Percentiles rank a stretch among this genome's conserved stretches.
Evolutionary conservation across 495 filamentous ascomycete species (phyloP).

Genomic region (Podospora tetraspora): DNA sequence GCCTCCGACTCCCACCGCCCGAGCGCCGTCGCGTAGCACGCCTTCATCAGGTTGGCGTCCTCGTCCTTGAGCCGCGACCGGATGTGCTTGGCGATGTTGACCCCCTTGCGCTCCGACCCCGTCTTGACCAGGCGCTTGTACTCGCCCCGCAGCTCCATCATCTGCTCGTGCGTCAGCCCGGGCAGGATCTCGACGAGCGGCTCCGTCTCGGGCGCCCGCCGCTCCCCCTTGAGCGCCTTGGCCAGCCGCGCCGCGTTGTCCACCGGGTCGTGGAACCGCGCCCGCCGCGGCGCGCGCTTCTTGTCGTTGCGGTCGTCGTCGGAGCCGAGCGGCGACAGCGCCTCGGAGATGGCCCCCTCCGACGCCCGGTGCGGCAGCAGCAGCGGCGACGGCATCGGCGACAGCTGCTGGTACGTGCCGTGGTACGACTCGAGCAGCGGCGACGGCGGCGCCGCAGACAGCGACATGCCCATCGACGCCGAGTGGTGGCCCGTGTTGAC

Average conservation of each 20-base stretch:
- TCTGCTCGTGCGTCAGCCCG: slow-evolving; percentile 73
- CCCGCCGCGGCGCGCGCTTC: slow-evolving; percentile 46
- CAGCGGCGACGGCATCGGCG: slow-evolving; percentile 83
- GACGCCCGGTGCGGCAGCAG: slow-evolving; percentile 38
- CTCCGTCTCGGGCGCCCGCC: slow-evolving; percentile 59
- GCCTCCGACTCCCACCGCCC: slow-evolving; percentile 91
- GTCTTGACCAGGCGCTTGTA: slow-evolving; percentile 86
- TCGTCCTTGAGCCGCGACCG: slow-evolving; percentile 69
- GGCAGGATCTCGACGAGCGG: slow-evolving; percentile 80
- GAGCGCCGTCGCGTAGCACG: slow-evolving; percentile 82
- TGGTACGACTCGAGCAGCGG: slow-evolving; percentile 89
- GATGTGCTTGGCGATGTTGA: slow-evolving; percentile 96
- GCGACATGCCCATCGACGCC: slow-evolving; percentile 29
- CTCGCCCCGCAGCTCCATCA: slow-evolving; percentile 74
- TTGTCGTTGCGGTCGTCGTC: slow-evolving; percentile 40
- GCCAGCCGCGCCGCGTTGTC: slow-evolving; percentile 72
- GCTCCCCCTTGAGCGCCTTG: slow-evolving; percentile 64
- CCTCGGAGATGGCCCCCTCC: slow-evolving; percentile 28
- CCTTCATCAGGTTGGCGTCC: slow-evolving; percentile 68
- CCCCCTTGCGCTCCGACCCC: slow-evolving; percentile 63
- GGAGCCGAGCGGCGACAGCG: slow-evolving; percentile 40
- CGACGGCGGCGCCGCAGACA: slow-evolving; percentile 62
- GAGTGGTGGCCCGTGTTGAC: slow-evolving; percentile 41
- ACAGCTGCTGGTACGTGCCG: slow-evolving; percentile 92
- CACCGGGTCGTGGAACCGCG: slow-evolving; percentile 69